phyloP scores from a whole-genome alignment of 768 basidiomycete species.

The Suillus decipiens region DNA sequence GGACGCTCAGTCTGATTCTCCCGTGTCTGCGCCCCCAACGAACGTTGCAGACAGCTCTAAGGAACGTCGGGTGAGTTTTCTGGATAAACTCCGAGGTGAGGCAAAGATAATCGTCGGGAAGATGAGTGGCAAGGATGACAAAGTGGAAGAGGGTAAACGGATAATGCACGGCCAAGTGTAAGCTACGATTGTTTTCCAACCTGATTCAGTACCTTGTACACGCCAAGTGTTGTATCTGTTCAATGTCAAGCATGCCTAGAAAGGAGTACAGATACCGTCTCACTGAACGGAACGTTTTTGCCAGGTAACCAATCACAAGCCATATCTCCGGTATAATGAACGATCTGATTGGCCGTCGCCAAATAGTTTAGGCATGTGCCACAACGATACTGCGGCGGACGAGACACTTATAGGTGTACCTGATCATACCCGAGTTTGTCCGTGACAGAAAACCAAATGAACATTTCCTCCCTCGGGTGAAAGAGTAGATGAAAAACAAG shows the following conservation, averaged over 20 bases:
- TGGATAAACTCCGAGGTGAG: slow-evolving; percentile 35
- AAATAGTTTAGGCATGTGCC: background rate
- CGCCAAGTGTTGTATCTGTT: background rate
- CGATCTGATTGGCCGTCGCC: background rate
- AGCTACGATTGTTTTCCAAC: slow-evolving; percentile 5
- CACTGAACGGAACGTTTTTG: background rate
- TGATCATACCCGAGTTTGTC: background rate
- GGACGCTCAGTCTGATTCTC: background rate
- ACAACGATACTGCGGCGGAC: background rate
- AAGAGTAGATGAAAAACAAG: background rate
- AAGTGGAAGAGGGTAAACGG: slow-evolving; percentile 30
- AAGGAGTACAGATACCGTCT: background rate
- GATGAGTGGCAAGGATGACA: slow-evolving; percentile 29
- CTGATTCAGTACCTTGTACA: background rate
- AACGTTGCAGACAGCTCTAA: background rate
- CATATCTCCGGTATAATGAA: background rate
- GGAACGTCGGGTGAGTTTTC: slow-evolving; percentile 25
- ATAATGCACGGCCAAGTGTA: slow-evolving; percentile 27
- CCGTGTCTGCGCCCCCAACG: slow-evolving; percentile 4
- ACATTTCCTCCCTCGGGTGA: too few species aligned
- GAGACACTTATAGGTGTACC: background rate
- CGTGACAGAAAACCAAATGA: background rate
- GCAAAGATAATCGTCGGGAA: slow-evolving; percentile 35
- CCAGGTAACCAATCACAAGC: background rate
- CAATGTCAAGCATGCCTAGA: background rate